Percentiles rank a stretch among this genome's conserved stretches.
Conservation (phyloP, 139 green algal genomes). For the Closterium sp. region DNA sequence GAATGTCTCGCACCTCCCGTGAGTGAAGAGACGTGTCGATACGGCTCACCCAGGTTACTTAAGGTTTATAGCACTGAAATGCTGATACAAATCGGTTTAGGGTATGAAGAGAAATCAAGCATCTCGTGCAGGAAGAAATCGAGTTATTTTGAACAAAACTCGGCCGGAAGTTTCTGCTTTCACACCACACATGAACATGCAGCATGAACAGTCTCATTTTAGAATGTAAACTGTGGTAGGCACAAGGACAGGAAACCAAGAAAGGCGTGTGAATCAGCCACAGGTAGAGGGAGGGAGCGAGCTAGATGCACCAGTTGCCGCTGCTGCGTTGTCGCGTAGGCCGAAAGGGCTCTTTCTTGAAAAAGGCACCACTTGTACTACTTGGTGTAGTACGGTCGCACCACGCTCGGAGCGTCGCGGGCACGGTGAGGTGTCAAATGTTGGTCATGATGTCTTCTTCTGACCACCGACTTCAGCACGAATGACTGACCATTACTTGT, state of each 20-base stretch:
- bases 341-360: too few species aligned
- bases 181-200: neutral
- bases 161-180: too few species aligned
- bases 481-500: too few species aligned
- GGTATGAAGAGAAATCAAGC: neutral
- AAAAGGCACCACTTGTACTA: too few species aligned
- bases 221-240: neutral
- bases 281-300: neutral
- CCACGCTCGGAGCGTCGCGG: too few species aligned
- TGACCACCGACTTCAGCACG: too few species aligned
- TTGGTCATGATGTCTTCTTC: too few species aligned
- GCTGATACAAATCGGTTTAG: neutral
- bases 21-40: neutral
- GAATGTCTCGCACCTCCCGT: neutral
- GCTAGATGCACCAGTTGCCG: too few species aligned
- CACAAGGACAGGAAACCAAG: neutral
- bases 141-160: too few species aligned
- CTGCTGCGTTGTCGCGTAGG: neutral
- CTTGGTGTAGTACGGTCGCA: too few species aligned
- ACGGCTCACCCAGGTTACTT: neutral
- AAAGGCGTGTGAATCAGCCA: neutral
- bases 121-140: too few species aligned
- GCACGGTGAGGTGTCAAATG: too few species aligned
- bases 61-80: neutral
- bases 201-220: neutral